These are phyloP conservation scores for Globisporangium spiculum DNA, from an alignment of 352 stramenopile species.

Conservation along the genomic window DNA sequence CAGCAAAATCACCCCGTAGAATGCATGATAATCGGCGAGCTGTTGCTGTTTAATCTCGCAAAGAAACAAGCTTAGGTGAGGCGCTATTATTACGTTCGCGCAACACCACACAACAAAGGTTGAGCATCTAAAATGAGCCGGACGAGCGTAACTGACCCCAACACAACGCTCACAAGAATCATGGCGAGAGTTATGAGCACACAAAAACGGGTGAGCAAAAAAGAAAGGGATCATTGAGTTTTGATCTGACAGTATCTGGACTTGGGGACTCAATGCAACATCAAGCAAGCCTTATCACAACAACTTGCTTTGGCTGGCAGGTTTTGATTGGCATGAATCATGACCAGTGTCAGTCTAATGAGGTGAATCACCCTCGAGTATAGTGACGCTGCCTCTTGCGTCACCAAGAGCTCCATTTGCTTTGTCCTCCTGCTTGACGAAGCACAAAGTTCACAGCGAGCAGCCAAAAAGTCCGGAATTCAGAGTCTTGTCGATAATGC, in stretches of 20 bases:
- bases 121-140: neutral
- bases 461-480: neutral
- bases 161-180: neutral
- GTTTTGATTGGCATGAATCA: neutral
- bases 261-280: neutral
- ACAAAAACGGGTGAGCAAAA: neutral
- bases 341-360: too few relatives aligned
- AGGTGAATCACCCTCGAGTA: neutral
- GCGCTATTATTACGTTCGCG: neutral
- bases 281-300: neutral
- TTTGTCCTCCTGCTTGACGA: neutral
- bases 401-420: neutral
- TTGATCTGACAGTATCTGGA: neutral
- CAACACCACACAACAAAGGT: neutral
- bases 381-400: neutral
- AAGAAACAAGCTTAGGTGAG: neutral
- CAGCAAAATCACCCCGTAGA: neutral
- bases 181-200: neutral
- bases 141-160: neutral
- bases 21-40: neutral
- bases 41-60: neutral
- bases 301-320: neutral
- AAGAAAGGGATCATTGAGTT: neutral
- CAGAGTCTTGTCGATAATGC: neutral
- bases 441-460: neutral